Base-by-base conservation (phyloP, 768 basidiomycete genomes). In the Stropharia rugosoannulata region DNA sequence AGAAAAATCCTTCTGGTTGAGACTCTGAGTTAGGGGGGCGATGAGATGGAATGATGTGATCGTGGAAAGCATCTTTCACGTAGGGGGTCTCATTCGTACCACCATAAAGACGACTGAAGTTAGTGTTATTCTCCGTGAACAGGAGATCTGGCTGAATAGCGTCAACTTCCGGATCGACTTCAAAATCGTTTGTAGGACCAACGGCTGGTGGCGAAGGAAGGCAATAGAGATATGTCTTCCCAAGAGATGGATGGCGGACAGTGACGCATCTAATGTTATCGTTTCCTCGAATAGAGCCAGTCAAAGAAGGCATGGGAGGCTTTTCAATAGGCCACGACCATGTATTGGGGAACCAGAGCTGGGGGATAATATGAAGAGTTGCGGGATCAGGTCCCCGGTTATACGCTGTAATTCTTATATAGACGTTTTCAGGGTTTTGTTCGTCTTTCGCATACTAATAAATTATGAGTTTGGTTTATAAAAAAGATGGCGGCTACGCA, bases 61-160 rank as follows among this genome's bases (percentile, higher is more conserved):
- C 95, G 64, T 99, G 96, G 79, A 99, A 99, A 10, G 90, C 95
- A 66, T 99, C 97, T 74, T 99, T 99, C 65, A 91, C 90, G 65
- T 87, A 95, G 2, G 82, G 80, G 0, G 86, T 85, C 49, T 81
- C 77, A 75, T 99, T 99, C 61, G 86, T 76, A 6, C 91, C 95
- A 18, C 87, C 89, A 68, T 98, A 99, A 22, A 99, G 79, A 51
- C 97, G 83, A 66, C 80, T 80, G 69, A 89, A 96, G 78, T 99
- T 99, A 58, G 96, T 97, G 68, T 98, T 92, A 70, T 98, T 99
- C 64, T 98, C 96, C 12, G 95, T 95, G 70, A 99, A 99, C 15
- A 98, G 70, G 36, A 99, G 76, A 8, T 91, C 86, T 0, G 97
- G 95, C 41, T 89, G 83, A 16, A 93, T 80, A 29, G 83, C 80